Base-by-base conservation (phyloP, 2,329 filamentous ascomycete genomes). In the Aspergillus sp. region DNA sequence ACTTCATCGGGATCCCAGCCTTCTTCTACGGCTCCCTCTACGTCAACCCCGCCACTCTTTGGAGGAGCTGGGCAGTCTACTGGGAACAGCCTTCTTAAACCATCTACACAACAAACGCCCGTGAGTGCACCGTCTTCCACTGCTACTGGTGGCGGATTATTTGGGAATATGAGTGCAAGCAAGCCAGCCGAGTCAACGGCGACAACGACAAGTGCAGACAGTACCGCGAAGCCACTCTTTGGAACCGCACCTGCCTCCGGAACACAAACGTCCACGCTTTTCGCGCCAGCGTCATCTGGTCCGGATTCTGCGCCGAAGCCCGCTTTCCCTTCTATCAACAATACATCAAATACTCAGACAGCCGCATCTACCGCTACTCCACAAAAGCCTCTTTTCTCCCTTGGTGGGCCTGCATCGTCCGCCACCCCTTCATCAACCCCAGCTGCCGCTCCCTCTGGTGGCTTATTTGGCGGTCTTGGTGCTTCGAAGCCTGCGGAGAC, bases 351-450 rank as follows among this genome's bases (percentile, higher is more conserved):
- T 22, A 52, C 66, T 18, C 60, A 62, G 47, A 62, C 68, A 15
- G 60, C 66, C 18, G 56, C 70, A 39, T 69, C 72, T 32, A 64
- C 68, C 26, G 64, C 71, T 24, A 70, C 71, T 36, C 69, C 71
- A 13, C 69, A 72, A 60, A 74, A 74, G 54, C 61, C 71, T 42
- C 53, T 68, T n/a, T 75, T 75, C 59, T 65, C 68, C 24, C 50
- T 70, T 22, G 70, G 70, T 8, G 65, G 63, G 18, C 53, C 70
- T 32, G 64, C 72, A 48, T 65, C 71, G 5, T 69, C 71, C 3
- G 62, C 69, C 56, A 64, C 68, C 15, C 64, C 67, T 22, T 71
- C 71, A 11, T 64, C 70, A 18, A 71, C 71, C 12, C 68, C 71
- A 15, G 66, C 70, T 12, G 59, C 69, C 26, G 66, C 71, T 60